Evolutionary conservation across 1,284 basidiomycete genomes (phyloP).

Genomic region (Sanghuangporus sanghuang): DNA sequence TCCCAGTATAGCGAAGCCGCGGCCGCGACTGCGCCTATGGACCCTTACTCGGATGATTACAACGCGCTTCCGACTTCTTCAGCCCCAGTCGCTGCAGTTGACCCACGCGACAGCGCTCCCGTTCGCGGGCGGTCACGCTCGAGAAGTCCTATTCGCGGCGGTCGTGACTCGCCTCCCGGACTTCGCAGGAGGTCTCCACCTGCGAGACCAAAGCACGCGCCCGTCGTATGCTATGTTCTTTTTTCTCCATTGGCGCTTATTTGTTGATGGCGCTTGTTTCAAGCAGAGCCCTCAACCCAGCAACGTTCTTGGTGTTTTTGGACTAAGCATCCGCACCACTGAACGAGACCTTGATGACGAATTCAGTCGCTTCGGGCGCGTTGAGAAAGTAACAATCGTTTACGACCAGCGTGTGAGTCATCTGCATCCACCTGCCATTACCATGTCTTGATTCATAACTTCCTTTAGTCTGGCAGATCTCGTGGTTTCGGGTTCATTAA

Average conservation of each 20-base stretch:
- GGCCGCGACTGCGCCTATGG: constrained; percentile 39
- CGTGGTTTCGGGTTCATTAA: constrained; percentile 97
- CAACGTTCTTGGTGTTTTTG: constrained; percentile 93
- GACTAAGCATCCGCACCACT: constrained; percentile 89
- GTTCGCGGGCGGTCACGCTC: constrained; percentile 54
- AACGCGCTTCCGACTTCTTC: constrained; percentile 54
- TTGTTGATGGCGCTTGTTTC: constrained; percentile 32
- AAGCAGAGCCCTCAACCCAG: constrained; percentile 80
- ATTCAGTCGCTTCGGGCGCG: constrained; percentile 83
- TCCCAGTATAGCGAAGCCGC: constrained; percentile 43
- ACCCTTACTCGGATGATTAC: constrained; percentile 80
- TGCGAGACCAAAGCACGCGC: constrained; percentile 62
- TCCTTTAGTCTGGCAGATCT: constrained; percentile 81
- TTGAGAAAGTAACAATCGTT: constrained; percentile 97
- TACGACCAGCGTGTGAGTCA: constrained; percentile 90
- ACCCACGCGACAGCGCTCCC: constrained; percentile 43
- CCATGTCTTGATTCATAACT: constrained; percentile 15
- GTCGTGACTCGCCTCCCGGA: constrained; percentile 42
- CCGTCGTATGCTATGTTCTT: constrained; percentile 50
- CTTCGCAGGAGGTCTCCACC: constrained; percentile 42
- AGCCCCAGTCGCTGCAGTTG: constrained; percentile 29
- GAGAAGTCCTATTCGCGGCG: constrained; percentile 52
- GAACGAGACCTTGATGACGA: constrained; percentile 95
- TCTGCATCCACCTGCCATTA: neutral
- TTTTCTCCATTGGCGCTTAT: constrained; percentile 8